Evolutionary conservation across 225 moss, liverwort and hornwort species (phyloP).

Genomic region (Anthoceros angustus): DNA sequence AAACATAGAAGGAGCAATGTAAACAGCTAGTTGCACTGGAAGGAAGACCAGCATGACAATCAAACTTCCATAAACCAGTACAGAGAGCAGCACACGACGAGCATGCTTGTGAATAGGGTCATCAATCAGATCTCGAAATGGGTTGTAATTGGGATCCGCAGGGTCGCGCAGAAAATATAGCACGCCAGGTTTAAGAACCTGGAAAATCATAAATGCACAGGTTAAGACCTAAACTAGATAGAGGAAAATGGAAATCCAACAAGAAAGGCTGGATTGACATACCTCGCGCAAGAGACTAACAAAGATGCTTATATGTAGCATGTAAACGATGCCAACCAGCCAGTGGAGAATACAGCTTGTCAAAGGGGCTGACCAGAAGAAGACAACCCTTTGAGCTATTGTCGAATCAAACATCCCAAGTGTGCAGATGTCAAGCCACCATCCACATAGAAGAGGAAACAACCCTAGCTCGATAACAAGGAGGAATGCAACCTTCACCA

Average conservation of each 20-base stretch:
- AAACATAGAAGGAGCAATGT: constrained; percentile 70
- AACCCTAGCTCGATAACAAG: constrained; percentile 87
- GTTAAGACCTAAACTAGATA: neutral
- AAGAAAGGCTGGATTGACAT: neutral
- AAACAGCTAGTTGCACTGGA: constrained; percentile 71
- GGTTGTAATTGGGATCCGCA: constrained; percentile 97
- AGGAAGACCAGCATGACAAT: constrained; percentile 94
- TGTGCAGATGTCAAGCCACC: constrained; percentile 99
- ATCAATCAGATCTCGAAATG: constrained; percentile 90
- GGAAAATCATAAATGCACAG: constrained; percentile 13
- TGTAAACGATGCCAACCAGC: constrained; percentile 91
- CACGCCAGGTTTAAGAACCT: constrained; percentile 94
- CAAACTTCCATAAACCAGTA: constrained; percentile 87
- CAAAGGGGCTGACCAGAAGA: constrained; percentile 69
- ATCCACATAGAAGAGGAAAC: constrained; percentile 88
- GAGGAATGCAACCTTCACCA: constrained; percentile 79
- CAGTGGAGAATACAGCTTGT: constrained; percentile 96
- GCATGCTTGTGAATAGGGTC: constrained; percentile 88
- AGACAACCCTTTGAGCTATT: constrained; percentile 63
- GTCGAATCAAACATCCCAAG: constrained; percentile 82
- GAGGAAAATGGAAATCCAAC: neutral
- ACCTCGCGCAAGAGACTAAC: constrained; percentile 98
- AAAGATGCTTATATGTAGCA: constrained; percentile 96
- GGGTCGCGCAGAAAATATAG: constrained; percentile 88
- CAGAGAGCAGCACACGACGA: constrained; percentile 82